Conservation (phyloP, 2,329 filamentous ascomycete species). For the Fusarium fujikuroi region DNA sequence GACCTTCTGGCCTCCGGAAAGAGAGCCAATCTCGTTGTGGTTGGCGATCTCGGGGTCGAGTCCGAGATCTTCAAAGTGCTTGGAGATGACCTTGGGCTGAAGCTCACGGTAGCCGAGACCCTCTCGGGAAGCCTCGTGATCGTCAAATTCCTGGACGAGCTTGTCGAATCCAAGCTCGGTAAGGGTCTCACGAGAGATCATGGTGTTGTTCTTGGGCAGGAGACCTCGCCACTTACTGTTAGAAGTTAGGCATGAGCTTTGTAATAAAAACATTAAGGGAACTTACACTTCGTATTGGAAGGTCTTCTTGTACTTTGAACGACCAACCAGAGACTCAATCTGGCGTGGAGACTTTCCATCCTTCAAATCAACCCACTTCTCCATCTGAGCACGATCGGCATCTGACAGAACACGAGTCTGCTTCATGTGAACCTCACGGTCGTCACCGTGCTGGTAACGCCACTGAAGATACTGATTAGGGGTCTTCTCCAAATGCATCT, state of each 20-base stretch:
- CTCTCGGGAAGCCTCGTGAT: conserved; percentile 98
- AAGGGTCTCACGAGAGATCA: conserved; percentile 93
- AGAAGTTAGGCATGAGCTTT: conserved; percentile 42
- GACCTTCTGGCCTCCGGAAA: conserved; percentile 98
- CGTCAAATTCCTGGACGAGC: conserved; percentile 96
- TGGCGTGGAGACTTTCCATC: conserved; percentile 82
- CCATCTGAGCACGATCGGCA: conserved; percentile 89
- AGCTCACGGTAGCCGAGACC: conserved; percentile 95
- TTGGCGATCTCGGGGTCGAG: conserved; percentile 98
- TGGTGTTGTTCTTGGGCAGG: conserved; percentile 92
- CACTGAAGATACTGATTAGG: conserved; percentile 99
- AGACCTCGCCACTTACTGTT: conserved; percentile 86
- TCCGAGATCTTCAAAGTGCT: conserved; percentile 97
- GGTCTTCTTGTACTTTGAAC: conserved; percentile 98
- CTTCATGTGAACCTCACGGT: conserved; percentile 97
- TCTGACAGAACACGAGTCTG: conserved; percentile 91
- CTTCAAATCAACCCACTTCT: conserved; percentile 84
- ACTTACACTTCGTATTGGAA: conserved; percentile 96
- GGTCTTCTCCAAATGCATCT: conserved; percentile 99
- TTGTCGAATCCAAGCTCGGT: conserved; percentile 88
- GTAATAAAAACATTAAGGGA: neutral
- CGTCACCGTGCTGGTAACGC: conserved; percentile 97
- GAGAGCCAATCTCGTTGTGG: conserved; percentile 96
- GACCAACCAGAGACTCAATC: conserved; percentile 90
- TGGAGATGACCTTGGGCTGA: conserved; percentile 91